Base-by-base conservation (phyloP, 306 rosid species). In the Gillenia trifoliata region DNA sequence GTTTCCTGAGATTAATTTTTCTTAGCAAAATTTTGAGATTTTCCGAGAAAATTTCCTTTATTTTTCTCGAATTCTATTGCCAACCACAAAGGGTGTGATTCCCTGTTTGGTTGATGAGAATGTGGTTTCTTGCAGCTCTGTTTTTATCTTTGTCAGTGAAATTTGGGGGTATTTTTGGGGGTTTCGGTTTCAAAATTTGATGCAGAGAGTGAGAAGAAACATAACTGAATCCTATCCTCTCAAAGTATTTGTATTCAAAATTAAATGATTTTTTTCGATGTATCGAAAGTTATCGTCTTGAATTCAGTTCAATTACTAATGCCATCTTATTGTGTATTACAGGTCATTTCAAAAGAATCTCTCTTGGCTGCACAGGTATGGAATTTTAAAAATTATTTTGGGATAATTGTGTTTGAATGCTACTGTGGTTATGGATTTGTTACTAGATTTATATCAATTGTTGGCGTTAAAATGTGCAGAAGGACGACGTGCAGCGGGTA, bases 401-500 rank as follows among this genome's bases (percentile, higher is more conserved):
- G 45, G 6, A 4, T 59, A 22, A 0, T 59, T 22, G 20, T 60
- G 50, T 29, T 11, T 23, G 64, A 47, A n/a, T 25, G n/a, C 25
- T 45, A 19, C 15, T 17, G 8, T 22, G 45, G 22, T 31, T 52
- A 28, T 62, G 31, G 45, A 23, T 70, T 13, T 45, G 38, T 70
- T 69, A 30, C 38, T 43, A 30, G 20, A 9, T 43, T 74, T 20
- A 1, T 74, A 19, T 47, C 33, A 67, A 28, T 12, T 55, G 60
- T 43, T 61, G 68, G 7, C 1, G 25, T 60, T 30, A 40, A 59
- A 61, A 13, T 22, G 22, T 67, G 76, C 13, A 83, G 84, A 76
- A 72, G 67, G 78, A 75, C 64, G 87, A 83, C 23, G 55, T 83
- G 75, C 66, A 63, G 31, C 73, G 34, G 50, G 73, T 80, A 10